These are phyloP conservation scores for Pyrrhoderma noxium DNA, from an alignment of 1,284 basidiomycete genomes.

Conservation along the genomic window DNA sequence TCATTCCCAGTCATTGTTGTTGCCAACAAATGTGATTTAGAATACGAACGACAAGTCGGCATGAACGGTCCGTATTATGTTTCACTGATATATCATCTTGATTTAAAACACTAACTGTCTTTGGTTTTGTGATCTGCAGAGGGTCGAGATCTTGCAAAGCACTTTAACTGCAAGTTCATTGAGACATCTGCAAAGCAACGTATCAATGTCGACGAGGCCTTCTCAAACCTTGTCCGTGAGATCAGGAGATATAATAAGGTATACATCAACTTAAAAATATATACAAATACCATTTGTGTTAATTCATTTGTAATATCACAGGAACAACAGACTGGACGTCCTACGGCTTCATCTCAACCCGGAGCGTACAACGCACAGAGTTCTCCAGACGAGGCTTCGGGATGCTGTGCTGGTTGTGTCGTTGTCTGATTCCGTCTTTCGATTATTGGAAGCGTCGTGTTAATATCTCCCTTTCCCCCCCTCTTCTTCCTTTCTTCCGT, in stretches of 20 bases:
- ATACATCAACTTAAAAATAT: no score
- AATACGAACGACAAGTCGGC: constrained; percentile 96
- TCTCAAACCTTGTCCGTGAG: constrained; percentile 91
- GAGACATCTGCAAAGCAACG: constrained; percentile 99
- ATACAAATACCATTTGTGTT: not conserved
- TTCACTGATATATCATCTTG: not conserved
- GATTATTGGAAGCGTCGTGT: not conserved
- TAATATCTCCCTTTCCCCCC: not conserved
- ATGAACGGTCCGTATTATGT: constrained; percentile 68
- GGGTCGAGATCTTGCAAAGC: constrained; percentile 95
- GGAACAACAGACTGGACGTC: constrained; percentile 59
- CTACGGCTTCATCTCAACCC: constrained; percentile 33
- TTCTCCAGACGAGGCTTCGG: constrained; percentile 46
- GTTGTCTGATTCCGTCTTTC: constrained; percentile 35
- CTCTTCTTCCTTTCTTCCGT: not conserved
- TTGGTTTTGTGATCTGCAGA: constrained; percentile 42
- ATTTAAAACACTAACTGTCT: not conserved
- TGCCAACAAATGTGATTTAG: constrained; percentile 98
- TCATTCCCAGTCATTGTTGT: constrained; percentile 97
- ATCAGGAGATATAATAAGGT: constrained; percentile 96
- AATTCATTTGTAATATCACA: constrained; percentile 24
- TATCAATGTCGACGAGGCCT: constrained; percentile 99
- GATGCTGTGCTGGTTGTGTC: constrained; percentile 72
- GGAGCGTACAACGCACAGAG: constrained; percentile 42
- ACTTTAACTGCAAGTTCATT: constrained; percentile 95